Evolutionary conservation across 1,139 yeast genomes (phyloP).

Genomic region (Dujonia santamariae): DNA sequence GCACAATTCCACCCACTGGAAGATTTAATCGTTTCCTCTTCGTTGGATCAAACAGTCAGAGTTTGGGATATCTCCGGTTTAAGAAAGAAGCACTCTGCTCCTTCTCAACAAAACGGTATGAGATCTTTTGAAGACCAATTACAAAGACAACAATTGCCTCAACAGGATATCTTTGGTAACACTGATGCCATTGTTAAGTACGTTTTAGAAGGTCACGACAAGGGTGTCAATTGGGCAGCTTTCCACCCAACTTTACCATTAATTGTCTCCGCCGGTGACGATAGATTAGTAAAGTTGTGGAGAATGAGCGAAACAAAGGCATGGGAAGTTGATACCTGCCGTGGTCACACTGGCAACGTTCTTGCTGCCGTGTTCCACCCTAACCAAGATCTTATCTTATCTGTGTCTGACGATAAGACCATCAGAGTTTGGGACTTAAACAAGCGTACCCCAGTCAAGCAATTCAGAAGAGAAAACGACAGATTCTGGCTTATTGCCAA

Average conservation of each 20-base stretch:
- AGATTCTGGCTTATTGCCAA: conserved; percentile 91
- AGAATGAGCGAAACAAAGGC: conserved; percentile 98
- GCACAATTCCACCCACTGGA: conserved; percentile 97
- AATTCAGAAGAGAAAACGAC: conserved; percentile 90
- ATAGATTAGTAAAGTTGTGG: conserved; percentile 93
- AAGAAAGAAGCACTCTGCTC: conserved; percentile 94
- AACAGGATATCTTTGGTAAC: conserved; percentile 92
- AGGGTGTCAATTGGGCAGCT: conserved; percentile 98
- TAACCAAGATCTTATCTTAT: conserved; percentile 83
- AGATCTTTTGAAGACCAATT: conserved; percentile 76
- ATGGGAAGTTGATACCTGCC: conserved; percentile 98
- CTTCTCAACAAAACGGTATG: conserved; percentile 38
- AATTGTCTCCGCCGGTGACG: conserved; percentile 96
- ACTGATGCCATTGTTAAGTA: conserved; percentile 94
- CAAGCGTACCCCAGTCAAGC: conserved; percentile 89
- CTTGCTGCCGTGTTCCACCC: conserved; percentile 92
- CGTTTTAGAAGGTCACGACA: conserved; percentile 95
- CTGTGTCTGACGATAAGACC: conserved; percentile 97
- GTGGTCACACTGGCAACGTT: conserved; percentile 95
- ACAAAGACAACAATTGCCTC: conserved; percentile 68
- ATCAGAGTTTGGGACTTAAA: conserved; percentile 96
- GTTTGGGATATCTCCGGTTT: conserved; percentile 98
- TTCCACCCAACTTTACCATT: conserved; percentile 97
- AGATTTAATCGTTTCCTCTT: conserved; percentile 91
- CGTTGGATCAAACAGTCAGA: conserved; percentile 97